Conservation (phyloP, 2,329 filamentous ascomycete genomes). For the Penicillium sp. region DNA sequence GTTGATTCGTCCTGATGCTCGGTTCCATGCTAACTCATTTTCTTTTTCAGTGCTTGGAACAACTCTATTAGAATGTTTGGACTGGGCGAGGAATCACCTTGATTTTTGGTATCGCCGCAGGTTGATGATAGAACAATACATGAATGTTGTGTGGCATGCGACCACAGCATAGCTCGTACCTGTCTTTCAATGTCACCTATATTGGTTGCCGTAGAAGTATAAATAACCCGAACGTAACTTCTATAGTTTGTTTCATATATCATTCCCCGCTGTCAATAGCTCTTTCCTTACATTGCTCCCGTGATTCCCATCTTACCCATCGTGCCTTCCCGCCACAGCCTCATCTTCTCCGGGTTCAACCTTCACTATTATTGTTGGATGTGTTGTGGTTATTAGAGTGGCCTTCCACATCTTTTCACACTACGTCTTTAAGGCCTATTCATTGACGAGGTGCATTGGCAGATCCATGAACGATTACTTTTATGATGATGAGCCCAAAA, state of each 20-base stretch:
- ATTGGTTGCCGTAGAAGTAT: not conserved
- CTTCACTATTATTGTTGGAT: too few species aligned
- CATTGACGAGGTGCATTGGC: too few species aligned
- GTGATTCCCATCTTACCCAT: too few species aligned
- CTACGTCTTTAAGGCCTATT: too few species aligned
- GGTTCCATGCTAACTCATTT: constrained; percentile 22
- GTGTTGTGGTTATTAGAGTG: too few species aligned
- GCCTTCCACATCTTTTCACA: too few species aligned
- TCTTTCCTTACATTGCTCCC: not conserved
- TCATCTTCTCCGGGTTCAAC: too few species aligned
- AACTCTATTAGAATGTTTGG: constrained; percentile 81
- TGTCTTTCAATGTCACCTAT: not conserved
- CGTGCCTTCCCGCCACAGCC: too few species aligned
- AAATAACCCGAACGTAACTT: not conserved
- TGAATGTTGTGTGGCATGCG: not conserved
- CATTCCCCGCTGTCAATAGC: not conserved
- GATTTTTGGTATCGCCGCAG: not conserved
- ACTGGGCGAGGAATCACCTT: constrained; percentile 51
- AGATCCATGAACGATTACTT: too few species aligned
- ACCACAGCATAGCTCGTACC: not conserved
- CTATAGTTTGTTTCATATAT: not conserved
- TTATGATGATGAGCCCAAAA: too few species aligned
- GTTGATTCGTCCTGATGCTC: not conserved
- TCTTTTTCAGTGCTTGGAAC: constrained; percentile 60
- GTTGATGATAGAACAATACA: not conserved